Evolutionary conservation across 2,329 filamentous ascomycete genomes (phyloP).

Genomic region (Botryotinia convoluta): DNA sequence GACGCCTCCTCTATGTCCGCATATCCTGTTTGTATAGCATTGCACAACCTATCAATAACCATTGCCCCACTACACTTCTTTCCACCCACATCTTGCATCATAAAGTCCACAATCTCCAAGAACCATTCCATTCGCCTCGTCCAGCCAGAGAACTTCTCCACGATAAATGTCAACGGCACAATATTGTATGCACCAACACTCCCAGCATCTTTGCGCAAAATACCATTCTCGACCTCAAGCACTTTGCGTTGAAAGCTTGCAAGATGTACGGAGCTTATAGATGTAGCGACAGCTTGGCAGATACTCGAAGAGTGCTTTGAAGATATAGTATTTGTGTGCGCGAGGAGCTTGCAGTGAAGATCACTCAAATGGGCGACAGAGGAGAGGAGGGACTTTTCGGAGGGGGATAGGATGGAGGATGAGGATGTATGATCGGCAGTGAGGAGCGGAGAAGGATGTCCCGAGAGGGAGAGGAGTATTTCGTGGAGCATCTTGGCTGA

Average conservation of each 20-base stretch:
- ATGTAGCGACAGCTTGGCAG: conserved; percentile 81
- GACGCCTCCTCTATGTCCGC: conserved; percentile 78
- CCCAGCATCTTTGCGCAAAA: conserved; percentile 72
- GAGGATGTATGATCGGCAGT: conserved; percentile 50
- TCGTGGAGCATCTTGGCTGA: conserved; percentile 81
- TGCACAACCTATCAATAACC: conserved; percentile 73
- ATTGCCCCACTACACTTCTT: conserved; percentile 61
- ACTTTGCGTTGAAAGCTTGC: conserved; percentile 79
- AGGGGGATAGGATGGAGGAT: conserved; percentile 61
- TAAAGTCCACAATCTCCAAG: conserved; percentile 68
- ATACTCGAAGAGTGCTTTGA: conserved; percentile 74
- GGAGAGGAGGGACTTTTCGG: conserved; percentile 78
- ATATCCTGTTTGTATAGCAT: conserved; percentile 83
- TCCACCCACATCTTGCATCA: conserved; percentile 46
- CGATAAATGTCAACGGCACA: conserved; percentile 82
- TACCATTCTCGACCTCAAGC: conserved; percentile 75
- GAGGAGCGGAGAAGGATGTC: conserved; percentile 87
- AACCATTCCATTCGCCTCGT: conserved; percentile 82
- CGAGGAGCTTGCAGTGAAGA: conserved; percentile 70
- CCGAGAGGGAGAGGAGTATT: conserved; percentile 92
- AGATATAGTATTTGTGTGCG: conserved; percentile 64
- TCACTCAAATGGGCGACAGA: conserved; percentile 75
- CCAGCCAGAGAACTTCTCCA: conserved; percentile 86
- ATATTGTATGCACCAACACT: conserved; percentile 91
- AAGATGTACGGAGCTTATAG: conserved; percentile 72